Conservation (phyloP, 2,329 filamentous ascomycete species). For the Ophiostoma himal-ulmi region DNA sequence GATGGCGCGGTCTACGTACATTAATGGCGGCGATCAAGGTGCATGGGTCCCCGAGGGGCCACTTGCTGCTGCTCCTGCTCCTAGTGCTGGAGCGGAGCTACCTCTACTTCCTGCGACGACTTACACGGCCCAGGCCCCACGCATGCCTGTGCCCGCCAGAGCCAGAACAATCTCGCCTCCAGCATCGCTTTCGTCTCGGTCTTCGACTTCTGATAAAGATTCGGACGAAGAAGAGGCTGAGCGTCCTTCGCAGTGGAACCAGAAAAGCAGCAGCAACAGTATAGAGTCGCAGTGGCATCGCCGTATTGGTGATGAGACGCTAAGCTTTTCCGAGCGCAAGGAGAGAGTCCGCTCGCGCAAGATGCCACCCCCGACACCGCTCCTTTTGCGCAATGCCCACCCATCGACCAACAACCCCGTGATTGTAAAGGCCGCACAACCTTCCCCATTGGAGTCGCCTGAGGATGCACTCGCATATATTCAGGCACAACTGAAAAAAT, state of each 20-base stretch:
- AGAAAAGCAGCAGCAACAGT: conserved; percentile 23
- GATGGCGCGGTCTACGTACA: conserved; percentile 39
- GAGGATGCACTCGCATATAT: conserved; percentile 45
- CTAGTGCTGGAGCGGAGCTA: conserved; percentile 1
- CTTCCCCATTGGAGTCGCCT: conserved; percentile 50
- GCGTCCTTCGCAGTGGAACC: conserved; percentile 5
- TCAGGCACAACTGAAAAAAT: conserved; percentile 46
- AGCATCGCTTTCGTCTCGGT: conserved; percentile 8
- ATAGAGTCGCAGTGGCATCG: conserved; percentile 44
- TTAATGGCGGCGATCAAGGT: conserved; percentile 26
- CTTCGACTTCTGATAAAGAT: conserved; percentile 13
- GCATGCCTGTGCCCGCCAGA: not conserved
- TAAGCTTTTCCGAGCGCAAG: conserved; percentile 53
- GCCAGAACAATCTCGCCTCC: conserved; percentile 1
- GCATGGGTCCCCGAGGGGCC: not conserved
- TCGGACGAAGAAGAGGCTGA: not conserved
- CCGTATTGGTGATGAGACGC: conserved; percentile 53
- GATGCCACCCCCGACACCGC: conserved; percentile 51
- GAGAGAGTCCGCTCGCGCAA: conserved; percentile 43
- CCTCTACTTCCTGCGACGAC: conserved; percentile 17
- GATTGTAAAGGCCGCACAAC: conserved; percentile 43
- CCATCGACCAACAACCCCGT: conserved; percentile 39
- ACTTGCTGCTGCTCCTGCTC: not conserved
- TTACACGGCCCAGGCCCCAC: conserved; percentile 10
- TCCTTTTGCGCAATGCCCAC: conserved; percentile 41